Conservation (phyloP, 2,329 filamentous ascomycete genomes). For the Exophiala sp. region DNA sequence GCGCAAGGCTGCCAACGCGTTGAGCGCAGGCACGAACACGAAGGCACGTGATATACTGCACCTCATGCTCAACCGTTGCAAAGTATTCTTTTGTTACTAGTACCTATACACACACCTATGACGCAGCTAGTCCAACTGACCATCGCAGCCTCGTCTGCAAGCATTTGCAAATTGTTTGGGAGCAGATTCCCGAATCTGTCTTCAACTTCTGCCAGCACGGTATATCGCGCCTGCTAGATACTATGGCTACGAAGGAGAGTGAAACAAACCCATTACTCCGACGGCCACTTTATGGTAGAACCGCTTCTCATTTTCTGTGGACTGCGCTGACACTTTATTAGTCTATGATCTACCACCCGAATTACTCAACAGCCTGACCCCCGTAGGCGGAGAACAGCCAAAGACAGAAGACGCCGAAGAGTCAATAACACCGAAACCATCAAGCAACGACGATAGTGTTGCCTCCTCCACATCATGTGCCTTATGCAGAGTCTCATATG, state of each 20-base stretch:
- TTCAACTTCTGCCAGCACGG: too few species aligned
- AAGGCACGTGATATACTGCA: slow-evolving; percentile 5
- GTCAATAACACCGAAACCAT: background rate
- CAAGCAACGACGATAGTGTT: slow-evolving; percentile 35
- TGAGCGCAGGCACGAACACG: slow-evolving; percentile 3
- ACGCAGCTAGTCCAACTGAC: background rate
- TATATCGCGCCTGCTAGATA: too few species aligned
- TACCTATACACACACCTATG: background rate
- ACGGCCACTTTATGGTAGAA: slow-evolving; percentile 47
- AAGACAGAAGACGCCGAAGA: slow-evolving; percentile 20
- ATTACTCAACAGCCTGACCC: slow-evolving; percentile 61
- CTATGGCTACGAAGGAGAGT: slow-evolving; percentile 17
- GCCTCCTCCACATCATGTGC: slow-evolving; percentile 66
- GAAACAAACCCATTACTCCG: slow-evolving; percentile 35
- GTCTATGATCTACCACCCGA: slow-evolving; percentile 77
- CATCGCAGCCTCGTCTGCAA: background rate
- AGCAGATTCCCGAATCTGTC: too few species aligned
- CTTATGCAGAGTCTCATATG: slow-evolving; percentile 68
- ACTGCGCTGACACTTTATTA: slow-evolving; percentile 34
- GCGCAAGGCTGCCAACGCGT: slow-evolving; percentile 13
- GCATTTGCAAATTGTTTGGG: background rate
- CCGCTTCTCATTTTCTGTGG: background rate
- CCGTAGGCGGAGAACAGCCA: slow-evolving; percentile 31
- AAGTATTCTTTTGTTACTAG: too few species aligned
- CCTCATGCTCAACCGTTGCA: background rate